Evolutionary conservation across 768 basidiomycete species (phyloP).

Genomic region (Kwoniella sp.): DNA sequence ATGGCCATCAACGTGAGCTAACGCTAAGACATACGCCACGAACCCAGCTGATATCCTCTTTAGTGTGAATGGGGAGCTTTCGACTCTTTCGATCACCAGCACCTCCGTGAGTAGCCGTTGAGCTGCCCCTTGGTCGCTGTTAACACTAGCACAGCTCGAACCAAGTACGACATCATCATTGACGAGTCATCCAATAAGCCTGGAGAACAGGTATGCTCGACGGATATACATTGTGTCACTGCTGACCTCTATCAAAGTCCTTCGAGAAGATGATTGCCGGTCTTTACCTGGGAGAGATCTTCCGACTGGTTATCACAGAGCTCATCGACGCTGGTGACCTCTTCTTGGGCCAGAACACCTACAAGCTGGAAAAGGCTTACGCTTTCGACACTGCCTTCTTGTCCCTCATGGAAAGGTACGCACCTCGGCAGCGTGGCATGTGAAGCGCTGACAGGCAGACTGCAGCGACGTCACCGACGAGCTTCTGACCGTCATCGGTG

Average conservation of each 20-base stretch:
- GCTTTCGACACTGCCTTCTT: constrained; percentile 94
- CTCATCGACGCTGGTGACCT: constrained; percentile 94
- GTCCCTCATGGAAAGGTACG: constrained; percentile 95
- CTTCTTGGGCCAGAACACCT: constrained; percentile 96
- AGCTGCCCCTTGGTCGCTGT: not conserved
- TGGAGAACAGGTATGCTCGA: constrained; percentile 66
- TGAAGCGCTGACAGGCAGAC: not conserved
- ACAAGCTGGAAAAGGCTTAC: constrained; percentile 92
- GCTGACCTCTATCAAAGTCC: constrained; percentile 15
- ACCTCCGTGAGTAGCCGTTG: constrained; percentile 58
- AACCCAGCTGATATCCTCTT: constrained; percentile 31
- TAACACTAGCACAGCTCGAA: constrained; percentile 56
- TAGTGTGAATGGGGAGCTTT: constrained; percentile 74
- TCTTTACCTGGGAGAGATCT: constrained; percentile 90
- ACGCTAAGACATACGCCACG: constrained; percentile 51
- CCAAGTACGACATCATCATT: constrained; percentile 86
- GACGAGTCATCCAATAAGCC: constrained; percentile 96
- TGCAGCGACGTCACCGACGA: constrained; percentile 89
- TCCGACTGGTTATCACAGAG: constrained; percentile 90
- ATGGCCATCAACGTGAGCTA: constrained; percentile 97
- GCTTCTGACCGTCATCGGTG: constrained; percentile 90
- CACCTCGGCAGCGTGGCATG: constrained; percentile 23
- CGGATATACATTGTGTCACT: constrained; percentile 1
- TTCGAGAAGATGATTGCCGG: constrained; percentile 88
- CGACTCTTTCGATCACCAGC: constrained; percentile 90